phyloP scores from a whole-genome alignment of 306 rosid genomes.

The Oxytropis ochrocephala region DNA sequence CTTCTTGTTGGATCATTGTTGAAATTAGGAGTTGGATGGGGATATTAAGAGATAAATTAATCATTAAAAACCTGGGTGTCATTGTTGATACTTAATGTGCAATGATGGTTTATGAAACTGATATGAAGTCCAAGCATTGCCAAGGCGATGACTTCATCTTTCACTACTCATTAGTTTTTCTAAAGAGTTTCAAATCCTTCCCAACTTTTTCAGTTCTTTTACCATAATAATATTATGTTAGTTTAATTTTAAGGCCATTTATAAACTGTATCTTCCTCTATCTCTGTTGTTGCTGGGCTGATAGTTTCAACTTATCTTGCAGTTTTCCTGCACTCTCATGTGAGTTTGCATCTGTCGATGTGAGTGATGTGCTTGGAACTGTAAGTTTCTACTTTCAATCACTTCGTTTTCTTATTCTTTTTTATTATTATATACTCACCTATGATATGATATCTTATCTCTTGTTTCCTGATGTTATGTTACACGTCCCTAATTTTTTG shows the following conservation, averaged over 20 bases:
- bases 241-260: not conserved
- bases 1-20: constrained; percentile 1
- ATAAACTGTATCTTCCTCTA: constrained; percentile 4
- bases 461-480: constrained; percentile 4
- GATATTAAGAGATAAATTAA: constrained; percentile 3
- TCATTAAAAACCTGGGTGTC: not conserved
- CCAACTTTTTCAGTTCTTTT: not conserved
- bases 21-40: not conserved
- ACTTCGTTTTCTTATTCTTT: constrained; percentile 19
- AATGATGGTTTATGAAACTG: constrained; percentile 11
- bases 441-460: constrained; percentile 8
- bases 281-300: constrained; percentile 11
- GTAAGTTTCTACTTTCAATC: constrained; percentile 55
- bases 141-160: not conserved
- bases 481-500: constrained; percentile 27
- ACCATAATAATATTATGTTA: constrained; percentile 4
- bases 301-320: constrained; percentile 33
- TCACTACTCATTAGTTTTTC: not conserved
- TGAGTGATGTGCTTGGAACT: constrained; percentile 91
- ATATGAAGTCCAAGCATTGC: constrained; percentile 3
- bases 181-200: not conserved
- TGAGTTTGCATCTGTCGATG: constrained; percentile 92
- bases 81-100: not conserved
- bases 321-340: constrained; percentile 95
- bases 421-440: not conserved